Evolutionary conservation across 306 rosid genomes (phyloP).

Genomic region (Cucurbita pepo): DNA sequence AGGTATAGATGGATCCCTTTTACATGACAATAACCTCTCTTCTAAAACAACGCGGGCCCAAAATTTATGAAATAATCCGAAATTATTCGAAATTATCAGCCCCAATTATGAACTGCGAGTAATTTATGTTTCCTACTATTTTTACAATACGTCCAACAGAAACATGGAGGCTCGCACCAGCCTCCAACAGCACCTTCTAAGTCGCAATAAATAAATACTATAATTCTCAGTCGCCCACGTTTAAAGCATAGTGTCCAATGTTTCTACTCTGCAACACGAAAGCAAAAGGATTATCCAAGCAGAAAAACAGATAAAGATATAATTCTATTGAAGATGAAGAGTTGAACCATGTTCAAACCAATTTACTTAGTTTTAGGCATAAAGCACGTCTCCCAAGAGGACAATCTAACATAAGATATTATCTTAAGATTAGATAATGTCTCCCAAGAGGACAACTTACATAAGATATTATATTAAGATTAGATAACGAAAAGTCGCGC

Average conservation of each 20-base stretch:
- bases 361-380: background rate
- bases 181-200: background rate
- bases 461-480: too few species aligned
- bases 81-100: background rate
- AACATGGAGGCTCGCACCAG: background rate
- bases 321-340: background rate
- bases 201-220: background rate
- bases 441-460: too few species aligned
- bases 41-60: background rate
- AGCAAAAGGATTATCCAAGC: background rate
- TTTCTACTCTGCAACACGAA: slow-evolving; percentile 51
- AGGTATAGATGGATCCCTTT: background rate
- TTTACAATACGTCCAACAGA: background rate
- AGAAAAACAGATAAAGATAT: background rate
- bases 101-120: background rate
- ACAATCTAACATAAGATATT: background rate
- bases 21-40: background rate
- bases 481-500: too few species aligned
- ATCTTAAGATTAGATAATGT: background rate
- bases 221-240: slow-evolving; percentile 33
- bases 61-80: background rate
- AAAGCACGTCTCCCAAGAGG: background rate
- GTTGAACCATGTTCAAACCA: background rate
- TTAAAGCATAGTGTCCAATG: slow-evolving; percentile 51
- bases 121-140: background rate